Percentiles rank a stretch among this genome's conserved stretches.
These are phyloP conservation scores for Agaricus subrufescens DNA, from an alignment of 768 basidiomycete species.

Conservation along the genomic window DNA sequence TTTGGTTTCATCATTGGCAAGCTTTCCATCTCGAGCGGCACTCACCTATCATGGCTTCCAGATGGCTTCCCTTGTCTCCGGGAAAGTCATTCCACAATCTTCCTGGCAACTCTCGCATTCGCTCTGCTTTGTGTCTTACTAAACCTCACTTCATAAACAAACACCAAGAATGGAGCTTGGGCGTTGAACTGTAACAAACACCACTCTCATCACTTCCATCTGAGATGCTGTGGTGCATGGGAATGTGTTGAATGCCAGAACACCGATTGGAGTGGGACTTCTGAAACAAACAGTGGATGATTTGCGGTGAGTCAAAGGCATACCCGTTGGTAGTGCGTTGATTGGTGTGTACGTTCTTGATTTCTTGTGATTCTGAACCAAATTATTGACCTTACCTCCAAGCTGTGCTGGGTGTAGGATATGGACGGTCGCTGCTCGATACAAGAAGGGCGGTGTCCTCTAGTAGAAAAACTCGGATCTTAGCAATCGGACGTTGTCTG, in stretches of 20 bases:
- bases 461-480: constrained; percentile 53
- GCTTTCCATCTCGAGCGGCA: too few relatives aligned
- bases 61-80: too few relatives aligned
- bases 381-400: not conserved
- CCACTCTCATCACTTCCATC: too few relatives aligned
- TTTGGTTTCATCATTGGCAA: too few relatives aligned
- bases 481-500: constrained; percentile 76
- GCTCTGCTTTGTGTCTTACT: too few relatives aligned
- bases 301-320: constrained; percentile 80
- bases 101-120: too few relatives aligned
- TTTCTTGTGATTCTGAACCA: not conserved
- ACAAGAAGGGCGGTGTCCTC: constrained; percentile 44
- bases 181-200: too few relatives aligned
- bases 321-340: constrained; percentile 88
- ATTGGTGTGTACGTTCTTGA: constrained; percentile 77
- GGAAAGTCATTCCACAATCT: too few relatives aligned
- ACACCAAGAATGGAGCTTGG: too few relatives aligned
- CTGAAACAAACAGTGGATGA: constrained; percentile 76
- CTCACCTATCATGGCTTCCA: too few relatives aligned
- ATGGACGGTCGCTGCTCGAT: constrained; percentile 86
- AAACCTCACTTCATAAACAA: too few relatives aligned
- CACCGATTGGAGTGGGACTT: constrained; percentile 83
- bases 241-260: constrained; percentile 71
- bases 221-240: constrained; percentile 37
- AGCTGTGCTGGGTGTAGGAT: constrained; percentile 88